Base-by-base conservation (phyloP, 2,329 filamentous ascomycete species). In the Ophiostoma tasmaniense region DNA sequence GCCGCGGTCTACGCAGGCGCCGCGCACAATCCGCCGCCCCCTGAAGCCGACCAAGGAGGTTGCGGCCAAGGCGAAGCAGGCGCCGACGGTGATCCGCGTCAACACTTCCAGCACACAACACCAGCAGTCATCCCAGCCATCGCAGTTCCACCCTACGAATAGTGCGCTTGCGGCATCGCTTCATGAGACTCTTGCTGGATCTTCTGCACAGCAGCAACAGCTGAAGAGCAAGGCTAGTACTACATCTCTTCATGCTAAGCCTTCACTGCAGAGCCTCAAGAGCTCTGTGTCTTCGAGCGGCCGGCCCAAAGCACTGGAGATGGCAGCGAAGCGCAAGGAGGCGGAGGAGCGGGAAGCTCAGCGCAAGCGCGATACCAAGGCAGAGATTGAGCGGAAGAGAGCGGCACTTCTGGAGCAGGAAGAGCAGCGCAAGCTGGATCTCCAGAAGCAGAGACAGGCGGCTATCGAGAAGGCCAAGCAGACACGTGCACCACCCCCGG, bases 241-340 rank as follows among this genome's bases (percentile, higher is more conserved):
- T 71, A 79, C 84, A 3, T 87, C 89, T 4, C 78, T 90, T 22
- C 87, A 90, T 67, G 81, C 81, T 0, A 88, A 87, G 72, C 74
- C 79, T 3, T 85, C 85, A 1, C 75, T 80, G 10, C 81, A 84
- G 68, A 91, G 85, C 75, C 81, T 93, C 67, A 91, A 90, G 76
- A 85, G 83, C 74, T 87, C 86, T 7, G 81, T 82, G 7, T 87
- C 87, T n/a, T 84, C 88, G 39, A 83, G 81, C n/a, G 82, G 85
- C 1, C 87, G 89, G 67, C 85, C 88, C 0, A 91, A 90, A 76
- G 89, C 90, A 1, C 81, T 93, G 28, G 87, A 93, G 68, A 83
- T 90, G 65, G 91, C 90, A 2, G 90, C 91, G 52, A 89, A 88
- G 75, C 93, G 93, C 78, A 94, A 90, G 76, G 92, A 96, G 76